Evolutionary conservation across 306 rosid genomes (phyloP).

Genomic region (Cucurbita ficifolia): DNA sequence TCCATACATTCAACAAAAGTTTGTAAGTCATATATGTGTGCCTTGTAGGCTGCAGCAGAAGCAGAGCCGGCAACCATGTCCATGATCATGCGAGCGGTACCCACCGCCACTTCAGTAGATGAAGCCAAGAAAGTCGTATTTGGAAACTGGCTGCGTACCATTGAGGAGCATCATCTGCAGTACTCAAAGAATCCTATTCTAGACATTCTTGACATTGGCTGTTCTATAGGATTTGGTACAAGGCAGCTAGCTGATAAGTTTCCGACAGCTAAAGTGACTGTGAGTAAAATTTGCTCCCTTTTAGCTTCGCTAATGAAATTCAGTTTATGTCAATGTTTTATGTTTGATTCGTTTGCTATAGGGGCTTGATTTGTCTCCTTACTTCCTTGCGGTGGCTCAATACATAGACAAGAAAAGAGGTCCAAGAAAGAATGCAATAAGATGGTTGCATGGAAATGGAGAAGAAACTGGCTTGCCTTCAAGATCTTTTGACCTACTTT

Average conservation of each 20-base stretch:
- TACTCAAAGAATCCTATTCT: constrained; percentile 23
- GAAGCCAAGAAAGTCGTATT: constrained; percentile 37
- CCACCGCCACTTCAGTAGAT: constrained; percentile 27
- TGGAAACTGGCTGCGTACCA: constrained; percentile 41
- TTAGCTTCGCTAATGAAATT: neutral
- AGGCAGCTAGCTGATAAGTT: constrained; percentile 43
- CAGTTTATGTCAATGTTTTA: neutral
- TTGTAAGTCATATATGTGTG: neutral
- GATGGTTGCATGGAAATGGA: constrained; percentile 53
- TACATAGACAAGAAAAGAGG: constrained; percentile 29
- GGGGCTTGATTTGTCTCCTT: constrained; percentile 66
- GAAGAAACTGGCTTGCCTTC: constrained; percentile 50
- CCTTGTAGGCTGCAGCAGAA: constrained; percentile 59
- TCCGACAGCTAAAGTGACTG: constrained; percentile 35
- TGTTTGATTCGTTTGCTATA: constrained; percentile 10
- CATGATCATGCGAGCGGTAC: constrained; percentile 34
- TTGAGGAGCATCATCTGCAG: constrained; percentile 40
- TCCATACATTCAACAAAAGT: neutral
- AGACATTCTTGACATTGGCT: constrained; percentile 52
- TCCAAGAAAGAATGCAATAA: constrained; percentile 28
- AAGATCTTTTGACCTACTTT: constrained; percentile 41
- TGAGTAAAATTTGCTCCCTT: constrained; percentile 11
- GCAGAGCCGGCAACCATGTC: constrained; percentile 61
- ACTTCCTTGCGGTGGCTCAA: constrained; percentile 57
- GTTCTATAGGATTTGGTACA: constrained; percentile 48